Base-by-base conservation (phyloP, 2,329 filamentous ascomycete genomes). In the Monilinia vaccinii-corymbosi region DNA sequence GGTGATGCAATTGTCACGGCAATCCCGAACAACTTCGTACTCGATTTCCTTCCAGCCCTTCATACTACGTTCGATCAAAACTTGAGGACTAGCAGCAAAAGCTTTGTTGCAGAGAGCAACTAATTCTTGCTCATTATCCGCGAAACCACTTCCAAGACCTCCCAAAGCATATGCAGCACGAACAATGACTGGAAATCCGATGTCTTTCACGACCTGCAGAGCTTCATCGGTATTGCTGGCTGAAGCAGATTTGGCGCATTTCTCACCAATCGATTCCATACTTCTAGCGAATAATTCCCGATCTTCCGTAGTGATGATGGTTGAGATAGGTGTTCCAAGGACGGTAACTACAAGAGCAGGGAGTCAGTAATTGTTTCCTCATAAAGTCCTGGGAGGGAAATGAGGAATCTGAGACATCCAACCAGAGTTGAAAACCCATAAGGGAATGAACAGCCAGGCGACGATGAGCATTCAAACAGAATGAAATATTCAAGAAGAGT, bases 11-110 rank as follows among this genome's bases (percentile, higher is more conserved):
- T 99, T 99, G 82, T 97, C 95, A 74, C 89, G 87, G 58, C 91
- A 93, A 75, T 99, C 94, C 69, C 94, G 89, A 64, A 97, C 94
- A 61, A 97, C 94, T 76, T 97, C 94, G 72, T 97, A 99, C 76
- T 99, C 94, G 52, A 97, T 87, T 76, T 99, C 94, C 78, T 99
- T 99, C 94, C 94, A 99, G 74, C 94, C 94, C 81, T 97, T 97
- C 69, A 99, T 85, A 58, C 91, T 96, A 78, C 97, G 97, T 80
- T 99, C 94, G 61, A 99, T 92, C 73, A 99, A 78, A 70, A 99
- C 97, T 76, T 99, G 94, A 55, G 94, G 93, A 2, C 93, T 93
- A 36, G 97, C 83, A 46, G 92, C 95, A 61, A 99, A 82, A 50
- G 93, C 97, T 66, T 90, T 86, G 64, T 93, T 92, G 66, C 92